Base-by-base conservation (phyloP, 2,329 filamentous ascomycete species). In the Fusarium temperatum region DNA sequence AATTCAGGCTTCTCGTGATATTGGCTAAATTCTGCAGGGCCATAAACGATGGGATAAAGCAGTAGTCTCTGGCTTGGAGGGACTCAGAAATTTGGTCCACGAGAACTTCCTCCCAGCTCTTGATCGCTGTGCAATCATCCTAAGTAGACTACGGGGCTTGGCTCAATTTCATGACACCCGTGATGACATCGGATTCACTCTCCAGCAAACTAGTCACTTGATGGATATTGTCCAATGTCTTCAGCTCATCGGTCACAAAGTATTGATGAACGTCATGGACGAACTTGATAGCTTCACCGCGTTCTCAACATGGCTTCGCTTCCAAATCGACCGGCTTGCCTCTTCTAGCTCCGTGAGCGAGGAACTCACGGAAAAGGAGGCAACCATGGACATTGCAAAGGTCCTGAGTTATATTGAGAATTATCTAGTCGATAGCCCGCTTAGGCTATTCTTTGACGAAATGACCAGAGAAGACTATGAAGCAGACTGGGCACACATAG, bases 11-110 rank as follows among this genome's bases (percentile, higher is more conserved):
- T 45, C 45, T 59, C 72, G 63, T 44, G 32, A 65, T 77, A 54
- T 78, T 73, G 63, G 66, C 68, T 51, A 45, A 36, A 5, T 22
- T 26, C 3, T 24, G 26, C 57, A 96, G 92, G 95, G 95, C 1
- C 94, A 97, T 77, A 98, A 98, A 82, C 88, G 96, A 55, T 99
- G 96, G 96, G 95, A 98, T 72, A 97, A 96, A 78, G 92, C 93
- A 11, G 93, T 97, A 5, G 88, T 89, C 4, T 90, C 90, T 8
- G 94, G 95, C 2, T 91, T 98, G 26, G 91, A 94, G 68, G 92
- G 90, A 61, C 87, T 98, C 15, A 90, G 94, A 56, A 89, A 90
- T 59, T 87, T 98, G 18, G 87, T 95, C 1, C 95, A 98, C 78
- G 92, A 98, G 79, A 95, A 97, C 80, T 90, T 98, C 58, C 87